Evolutionary conservation across 768 basidiomycete genomes (phyloP), one percentile per base, ranked within the genome.

Genomic region (Rhodotorula taiwanensis): DNA sequence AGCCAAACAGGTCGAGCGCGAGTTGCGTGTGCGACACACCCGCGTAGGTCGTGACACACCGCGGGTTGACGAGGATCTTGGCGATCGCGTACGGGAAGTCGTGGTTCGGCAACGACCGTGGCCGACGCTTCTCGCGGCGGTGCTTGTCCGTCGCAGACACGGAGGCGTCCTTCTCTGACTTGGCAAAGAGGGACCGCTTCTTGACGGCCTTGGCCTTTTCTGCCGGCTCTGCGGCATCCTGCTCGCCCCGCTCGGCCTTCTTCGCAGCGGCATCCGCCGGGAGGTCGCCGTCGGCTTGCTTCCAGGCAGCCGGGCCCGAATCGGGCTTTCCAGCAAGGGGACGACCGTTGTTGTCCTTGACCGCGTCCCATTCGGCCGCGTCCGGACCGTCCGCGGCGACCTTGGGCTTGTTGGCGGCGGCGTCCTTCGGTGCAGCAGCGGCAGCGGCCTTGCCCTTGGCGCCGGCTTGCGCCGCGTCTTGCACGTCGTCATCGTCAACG

Each of bases 41-140:
- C 0, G 94, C 94, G 74, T 99, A 99, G 27, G 94, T 98, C 41
- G 94, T 98, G 55, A 94, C 88, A 75, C 93, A 98, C 21, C 93
- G 83, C 8, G 94, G 94, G 73, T 98, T 98, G 59, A 99, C 86
- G 68, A 99, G 76, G 71, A 99, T 95, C 57, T 92, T 81, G 7
- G 92, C 94, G 8, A 92, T 86, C 25, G 75, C 77, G 52, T 66
- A 41, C 13, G 83, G 79, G 77, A 93, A 95, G 14, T 85, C 85
- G 23, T 85, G 86, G 75, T 95, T 98, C 14, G 93, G 92, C 52
- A 91, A 76, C 66, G 75, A 78, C 74, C 25, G 76, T 71, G 33
- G 76, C 73, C 51, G 75, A 62, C n/a, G 76, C 55, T 75, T 75
- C 71, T 69, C 75, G 75, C 53, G 66, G 33, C 66, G 72, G 53